phyloP scores from a whole-genome alignment of 345 rosid species.

The Eucalyptus regnans region DNA sequence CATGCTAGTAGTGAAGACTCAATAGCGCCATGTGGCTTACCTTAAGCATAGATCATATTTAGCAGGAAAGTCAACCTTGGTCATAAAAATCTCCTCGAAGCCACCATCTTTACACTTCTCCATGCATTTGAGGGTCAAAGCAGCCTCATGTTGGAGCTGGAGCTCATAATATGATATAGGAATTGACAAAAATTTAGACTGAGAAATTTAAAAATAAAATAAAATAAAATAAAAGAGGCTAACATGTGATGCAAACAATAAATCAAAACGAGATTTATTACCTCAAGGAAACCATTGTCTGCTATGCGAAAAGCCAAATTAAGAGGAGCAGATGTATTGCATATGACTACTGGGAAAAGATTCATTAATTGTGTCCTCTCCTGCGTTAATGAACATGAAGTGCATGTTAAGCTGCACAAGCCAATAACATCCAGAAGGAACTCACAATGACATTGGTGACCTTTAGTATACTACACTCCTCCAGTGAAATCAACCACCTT shows the following conservation, averaged over 20 bases:
- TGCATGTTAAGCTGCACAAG: background rate
- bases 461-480: background rate
- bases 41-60: constrained; percentile 73
- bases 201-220: background rate
- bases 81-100: constrained; percentile 62
- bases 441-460: background rate
- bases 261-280: constrained; percentile 3
- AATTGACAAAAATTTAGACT: background rate
- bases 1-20: background rate
- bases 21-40: constrained; percentile 5
- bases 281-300: constrained; percentile 58
- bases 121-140: constrained; percentile 52
- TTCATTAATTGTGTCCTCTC: constrained; percentile 35
- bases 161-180: background rate
- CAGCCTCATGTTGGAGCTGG: constrained; percentile 81
- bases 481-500: background rate
- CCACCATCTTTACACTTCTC: constrained; percentile 66
- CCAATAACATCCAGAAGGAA: background rate
- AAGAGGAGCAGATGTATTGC: constrained; percentile 30
- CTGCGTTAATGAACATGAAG: constrained; percentile 22
- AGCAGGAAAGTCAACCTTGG: constrained; percentile 68
- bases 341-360: constrained; percentile 56
- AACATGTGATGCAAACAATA: background rate
- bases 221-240: background rate
- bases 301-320: constrained; percentile 74